Base-by-base conservation (phyloP, 2,329 filamentous ascomycete species). In the Phaeosphaeriaceae sp. region DNA sequence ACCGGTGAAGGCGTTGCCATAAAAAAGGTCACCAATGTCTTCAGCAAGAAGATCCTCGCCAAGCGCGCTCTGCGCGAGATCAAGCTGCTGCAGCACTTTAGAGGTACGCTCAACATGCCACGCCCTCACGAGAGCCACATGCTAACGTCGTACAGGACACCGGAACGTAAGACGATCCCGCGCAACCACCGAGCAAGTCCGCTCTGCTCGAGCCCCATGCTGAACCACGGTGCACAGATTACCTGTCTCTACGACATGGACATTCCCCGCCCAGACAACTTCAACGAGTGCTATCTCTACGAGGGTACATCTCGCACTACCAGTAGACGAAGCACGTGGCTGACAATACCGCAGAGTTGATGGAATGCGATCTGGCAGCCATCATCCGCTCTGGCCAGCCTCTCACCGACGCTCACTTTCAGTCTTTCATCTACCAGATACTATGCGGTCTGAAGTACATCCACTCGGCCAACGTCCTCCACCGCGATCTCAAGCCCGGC, bases 1-100 rank as follows among this genome's bases (percentile, higher is more conserved):
- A 96, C 91, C 31, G 90, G 88, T 73, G 95, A 99, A 78, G 93
- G 94, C 42, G 93, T 99, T 63, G 95, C 95, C 72, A 95, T 99
- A 85, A 99, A 99, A 83, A 99, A 99, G 82, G 92, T 99, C 78
- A 99, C 95, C 83, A 99, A 99, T 91, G 94, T 99, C 72, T 99
- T 99, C 82, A 97, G 93, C 86, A 99, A 99, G 84, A 98, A 98
- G 88, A 99, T 99, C 70, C 86, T 99, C 68, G 95, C 95, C 72
- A 99, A 99, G 88, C 91, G 95, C 75, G 95, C 95, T 50, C 81
- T 99, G 84, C 89, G 95, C 79, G 95, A 99, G 83, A 98, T 99
- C 82, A 99, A 98, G 87, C 87, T 99, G 69, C 85, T 99, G 65
- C 94, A 98, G 83, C 95, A 99, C 81, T 99, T 99, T 83, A 88